Evolutionary conservation across 2,329 filamentous ascomycete species (phyloP).

Genomic region (Thelonectria olida): DNA sequence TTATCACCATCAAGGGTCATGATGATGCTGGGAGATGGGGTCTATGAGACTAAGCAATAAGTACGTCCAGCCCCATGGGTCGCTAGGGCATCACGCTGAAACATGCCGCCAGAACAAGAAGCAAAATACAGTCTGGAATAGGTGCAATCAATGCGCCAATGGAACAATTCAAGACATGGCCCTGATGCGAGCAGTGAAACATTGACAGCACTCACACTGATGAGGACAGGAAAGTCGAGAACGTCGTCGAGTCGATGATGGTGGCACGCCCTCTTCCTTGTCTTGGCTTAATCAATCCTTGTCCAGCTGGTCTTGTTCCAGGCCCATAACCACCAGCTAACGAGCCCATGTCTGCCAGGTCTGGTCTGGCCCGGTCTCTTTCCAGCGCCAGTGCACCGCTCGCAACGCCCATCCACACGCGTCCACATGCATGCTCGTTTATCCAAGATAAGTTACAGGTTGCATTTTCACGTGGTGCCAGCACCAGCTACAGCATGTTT

Average conservation of each 20-base stretch:
- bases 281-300: not conserved
- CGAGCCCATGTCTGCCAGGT: not conserved
- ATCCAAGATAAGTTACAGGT: no score
- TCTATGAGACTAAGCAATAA: no score
- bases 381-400: not conserved
- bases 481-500: no score
- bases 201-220: not conserved
- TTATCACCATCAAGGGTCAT: no score
- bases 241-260: slow-evolving; percentile 5
- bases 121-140: no score
- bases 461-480: not conserved
- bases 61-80: no score
- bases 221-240: slow-evolving; percentile 13
- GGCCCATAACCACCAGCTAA: no score
- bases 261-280: not conserved
- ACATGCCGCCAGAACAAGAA: not conserved
- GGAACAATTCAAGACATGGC: no score
- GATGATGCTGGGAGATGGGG: no score
- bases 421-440: not conserved
- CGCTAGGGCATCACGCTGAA: not conserved
- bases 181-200: not conserved
- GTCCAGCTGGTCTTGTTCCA: slow-evolving; percentile 18
- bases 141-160: not conserved
- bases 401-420: not conserved
- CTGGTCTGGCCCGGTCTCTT: not conserved